A percentile compares a stretch with the other conserved stretches of the same genome.
Conservation (phyloP, 371 early-diverging fungal species). For the Quaeritorhiza haematococci region DNA sequence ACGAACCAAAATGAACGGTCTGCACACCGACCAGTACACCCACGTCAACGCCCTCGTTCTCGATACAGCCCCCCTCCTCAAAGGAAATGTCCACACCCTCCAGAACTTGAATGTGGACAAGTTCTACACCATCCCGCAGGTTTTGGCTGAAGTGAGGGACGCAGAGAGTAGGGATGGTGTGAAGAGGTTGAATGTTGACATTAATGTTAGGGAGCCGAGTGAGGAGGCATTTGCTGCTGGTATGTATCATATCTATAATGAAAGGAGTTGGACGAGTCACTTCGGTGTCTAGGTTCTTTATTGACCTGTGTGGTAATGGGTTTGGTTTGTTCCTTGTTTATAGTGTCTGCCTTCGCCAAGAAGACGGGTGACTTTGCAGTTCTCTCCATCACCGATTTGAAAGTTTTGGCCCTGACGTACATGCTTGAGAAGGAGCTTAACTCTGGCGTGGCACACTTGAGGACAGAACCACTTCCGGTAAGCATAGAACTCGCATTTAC, state of each 20-base stretch:
- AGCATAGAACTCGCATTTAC: too few species aligned
- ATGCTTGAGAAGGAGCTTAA: constrained; percentile 74
- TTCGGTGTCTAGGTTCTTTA: neutral
- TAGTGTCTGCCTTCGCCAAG: constrained; percentile 76
- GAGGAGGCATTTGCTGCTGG: constrained; percentile 74
- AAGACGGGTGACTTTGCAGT: constrained; percentile 88
- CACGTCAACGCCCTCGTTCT: constrained; percentile 51
- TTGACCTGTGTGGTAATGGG: neutral
- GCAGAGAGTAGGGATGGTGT: constrained; percentile 63
- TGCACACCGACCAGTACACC: constrained; percentile 1
- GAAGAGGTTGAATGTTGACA: constrained; percentile 58
- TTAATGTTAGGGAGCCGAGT: constrained; percentile 51
- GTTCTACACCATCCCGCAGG: constrained; percentile 84
- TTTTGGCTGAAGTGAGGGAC: constrained; percentile 81
- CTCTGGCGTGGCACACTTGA: constrained; percentile 55
- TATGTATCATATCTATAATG: too few species aligned
- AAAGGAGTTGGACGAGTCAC: neutral
- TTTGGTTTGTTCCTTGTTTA: neutral
- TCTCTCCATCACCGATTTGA: constrained; percentile 80
- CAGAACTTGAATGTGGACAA: constrained; percentile 60
- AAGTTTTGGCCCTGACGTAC: constrained; percentile 82
- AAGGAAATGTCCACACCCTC: constrained; percentile 27
- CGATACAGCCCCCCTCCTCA: constrained; percentile 66
- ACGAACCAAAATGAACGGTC: neutral
- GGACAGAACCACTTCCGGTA: constrained; percentile 54